Evolutionary conservation across 495 filamentous ascomycete species (phyloP), one percentile per base, ranked within the genome.

Genomic region (Amorphotheca resinae): DNA sequence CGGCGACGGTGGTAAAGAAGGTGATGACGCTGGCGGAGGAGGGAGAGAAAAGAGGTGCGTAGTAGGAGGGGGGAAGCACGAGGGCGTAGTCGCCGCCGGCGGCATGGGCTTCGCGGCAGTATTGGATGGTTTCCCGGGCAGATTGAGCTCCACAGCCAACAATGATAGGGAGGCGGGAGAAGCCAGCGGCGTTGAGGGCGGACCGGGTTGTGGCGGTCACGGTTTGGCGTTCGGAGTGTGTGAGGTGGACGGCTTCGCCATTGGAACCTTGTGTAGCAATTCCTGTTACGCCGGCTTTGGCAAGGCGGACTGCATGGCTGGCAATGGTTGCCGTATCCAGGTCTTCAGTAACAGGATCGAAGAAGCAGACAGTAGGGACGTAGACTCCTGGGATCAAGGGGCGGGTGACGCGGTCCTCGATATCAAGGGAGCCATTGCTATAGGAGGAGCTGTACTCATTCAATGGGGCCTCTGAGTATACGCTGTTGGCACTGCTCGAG

Each of bases 251-350:
- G 2, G 84, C 84, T 63, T 91, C 87, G 54, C 87, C 87, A 58
- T 93, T 95, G 59, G 82, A 88, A 21, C 87, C 87, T 60, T 93
- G 86, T 14, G 83, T 86, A 36, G 84, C 77, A 30, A 95, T 67
- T 37, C 87, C 87, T 31, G 79, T 73, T 25, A 93, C 74, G 40
- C 87, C 87, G 34, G 82, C 78, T 40, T 74, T 61, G 39, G 83
- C 86, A n/a, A 95, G 82, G 52, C 84, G 82, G 39, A 83, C 75
- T 23, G 86, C 82, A 59, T 95, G 87, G 42, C 67, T 77, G 42
- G 73, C 70, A 38, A 78, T 80, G 26, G 82, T 81, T 22, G 65
- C 56, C 2, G 77, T 48, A 49, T 84, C 79, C 18, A 93, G 68
- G 28, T 89, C 76, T 59, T 93, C 86, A 16, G 80, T 85, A 16